These are phyloP conservation scores for Acanthamoeba lenticulata DNA, from an alignment of 208 protist genomes.

Conservation along the genomic window DNA sequence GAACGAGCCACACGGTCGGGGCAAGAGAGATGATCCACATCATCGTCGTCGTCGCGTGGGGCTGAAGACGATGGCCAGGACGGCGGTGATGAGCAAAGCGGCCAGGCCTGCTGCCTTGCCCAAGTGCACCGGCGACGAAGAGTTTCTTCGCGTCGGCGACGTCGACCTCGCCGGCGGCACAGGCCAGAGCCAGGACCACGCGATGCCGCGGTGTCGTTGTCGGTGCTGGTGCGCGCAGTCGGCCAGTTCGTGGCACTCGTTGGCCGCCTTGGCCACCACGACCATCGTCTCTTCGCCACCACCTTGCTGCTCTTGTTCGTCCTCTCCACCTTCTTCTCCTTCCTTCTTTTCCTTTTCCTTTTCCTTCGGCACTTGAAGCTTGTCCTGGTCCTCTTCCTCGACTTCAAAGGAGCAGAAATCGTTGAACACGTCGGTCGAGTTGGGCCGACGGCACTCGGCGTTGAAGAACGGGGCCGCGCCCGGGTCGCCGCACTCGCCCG, in stretches of 20 bases:
- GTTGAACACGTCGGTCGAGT: background rate
- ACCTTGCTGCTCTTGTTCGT: too few relatives aligned
- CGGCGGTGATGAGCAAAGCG: background rate
- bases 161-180: too few relatives aligned
- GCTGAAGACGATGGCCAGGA: background rate
- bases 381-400: background rate
- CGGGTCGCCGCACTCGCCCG: constrained; percentile 42
- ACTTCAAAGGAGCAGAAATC: background rate
- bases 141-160: too few relatives aligned
- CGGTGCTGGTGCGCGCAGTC: constrained; percentile 2
- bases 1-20: background rate
- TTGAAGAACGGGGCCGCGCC: constrained; percentile 38
- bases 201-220: too few relatives aligned
- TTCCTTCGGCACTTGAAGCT: too few relatives aligned
- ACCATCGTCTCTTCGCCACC: background rate
- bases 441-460: constrained; percentile 8
- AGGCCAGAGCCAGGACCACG: background rate
- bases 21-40: background rate
- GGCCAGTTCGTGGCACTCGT: background rate
- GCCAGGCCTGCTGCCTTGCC: background rate
- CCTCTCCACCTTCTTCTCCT: too few relatives aligned
- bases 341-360: too few relatives aligned
- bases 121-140: too few relatives aligned
- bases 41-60: too few relatives aligned
- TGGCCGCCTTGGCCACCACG: constrained; percentile 48